A percentile compares a stretch with the other conserved stretches of the same genome.
These are phyloP conservation scores for Beauveria asiatica DNA, from an alignment of 2,329 filamentous ascomycete species.

Conservation along the genomic window DNA sequence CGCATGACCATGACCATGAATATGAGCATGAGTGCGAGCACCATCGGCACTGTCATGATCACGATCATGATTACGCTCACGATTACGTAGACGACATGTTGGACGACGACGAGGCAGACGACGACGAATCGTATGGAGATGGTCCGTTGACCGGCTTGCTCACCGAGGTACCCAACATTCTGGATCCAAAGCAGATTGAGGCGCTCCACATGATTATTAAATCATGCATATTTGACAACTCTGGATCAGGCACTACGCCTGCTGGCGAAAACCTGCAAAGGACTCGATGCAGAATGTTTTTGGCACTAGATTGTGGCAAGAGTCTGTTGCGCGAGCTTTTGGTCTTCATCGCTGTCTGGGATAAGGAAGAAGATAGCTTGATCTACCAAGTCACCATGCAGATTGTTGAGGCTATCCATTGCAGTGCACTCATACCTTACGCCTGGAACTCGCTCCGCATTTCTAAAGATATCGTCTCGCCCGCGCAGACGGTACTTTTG, in stretches of 20 bases:
- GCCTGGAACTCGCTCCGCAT: slow-evolving; percentile 88
- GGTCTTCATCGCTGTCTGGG: slow-evolving; percentile 96
- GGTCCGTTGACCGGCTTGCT: slow-evolving; percentile 75
- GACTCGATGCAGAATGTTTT: slow-evolving; percentile 78
- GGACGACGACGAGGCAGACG: slow-evolving; percentile 60
- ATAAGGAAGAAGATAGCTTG: slow-evolving; percentile 83
- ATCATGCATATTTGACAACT: slow-evolving; percentile 81
- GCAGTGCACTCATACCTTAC: slow-evolving; percentile 82
- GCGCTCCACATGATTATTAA: slow-evolving; percentile 96
- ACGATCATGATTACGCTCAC: slow-evolving; percentile 30
- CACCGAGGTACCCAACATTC: slow-evolving; percentile 88
- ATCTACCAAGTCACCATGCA: slow-evolving; percentile 97
- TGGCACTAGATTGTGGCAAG: slow-evolving; percentile 83
- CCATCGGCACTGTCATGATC: slow-evolving; percentile 24
- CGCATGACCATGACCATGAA: slow-evolving; percentile 23
- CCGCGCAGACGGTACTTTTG: slow-evolving; percentile 86
- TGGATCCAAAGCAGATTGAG: slow-evolving; percentile 92
- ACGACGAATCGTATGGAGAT: slow-evolving; percentile 72
- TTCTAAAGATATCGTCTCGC: slow-evolving; percentile 91
- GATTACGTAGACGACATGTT: slow-evolving; percentile 48
- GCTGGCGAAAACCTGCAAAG: slow-evolving; percentile 79
- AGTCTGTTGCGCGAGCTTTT: slow-evolving; percentile 84
- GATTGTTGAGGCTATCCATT: slow-evolving; percentile 86
- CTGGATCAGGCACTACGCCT: slow-evolving; percentile 58
- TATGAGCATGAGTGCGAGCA: slow-evolving; percentile 32